Base-by-base conservation (phyloP, 2,329 filamentous ascomycete species). In the Nemania sp. region DNA sequence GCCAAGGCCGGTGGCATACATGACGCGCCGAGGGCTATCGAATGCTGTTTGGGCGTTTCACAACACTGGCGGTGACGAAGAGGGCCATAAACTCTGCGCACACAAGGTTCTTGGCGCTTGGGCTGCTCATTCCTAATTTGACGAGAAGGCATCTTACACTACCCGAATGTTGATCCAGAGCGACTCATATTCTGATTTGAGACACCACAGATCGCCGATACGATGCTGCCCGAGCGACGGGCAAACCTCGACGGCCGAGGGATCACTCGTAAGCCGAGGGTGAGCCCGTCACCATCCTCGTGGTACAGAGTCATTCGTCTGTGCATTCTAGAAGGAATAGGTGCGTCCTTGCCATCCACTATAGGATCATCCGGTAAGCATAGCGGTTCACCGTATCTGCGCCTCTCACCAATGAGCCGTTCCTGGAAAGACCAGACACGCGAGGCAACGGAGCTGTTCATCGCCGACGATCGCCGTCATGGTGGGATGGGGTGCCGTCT, bases 1-100 rank as follows among this genome's bases (percentile, higher is more conserved):
- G 56, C 56, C 56, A 59, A 59, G 56, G 49, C 56, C 56, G 53
- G 50, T 53, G 56, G 52, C 53, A 49, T 56, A 59, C 53, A 54
- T 54, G 39, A 48, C 44, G 47, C 40, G 46, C 54, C 54, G 50
- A 57, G 41, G 36, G 33, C 45, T 39, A 49, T 52, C 33, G 44
- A 56, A 45, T 57, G 49, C 43, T 50, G 22, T 28, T 48, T 56
- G 53, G 41, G 37, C 34, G 57, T 59, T 57, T 46, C 54, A 57
- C 57, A 57, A 17, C 57, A 59, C 57, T 57, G 54, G 57, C 54
- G 54, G 54, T 57, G 54, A 57, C 57, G 34, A 49, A 26, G 48
- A 49, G 43, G 39, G 33, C 34, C 39, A 34, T 53, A 37, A 39
- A 34, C 19, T 51, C 43, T 59, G 46, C 49, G 50, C 49, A 54